Evolutionary conservation across 2,329 filamentous ascomycete species (phyloP).

Genomic region (Xylaria sp.): DNA sequence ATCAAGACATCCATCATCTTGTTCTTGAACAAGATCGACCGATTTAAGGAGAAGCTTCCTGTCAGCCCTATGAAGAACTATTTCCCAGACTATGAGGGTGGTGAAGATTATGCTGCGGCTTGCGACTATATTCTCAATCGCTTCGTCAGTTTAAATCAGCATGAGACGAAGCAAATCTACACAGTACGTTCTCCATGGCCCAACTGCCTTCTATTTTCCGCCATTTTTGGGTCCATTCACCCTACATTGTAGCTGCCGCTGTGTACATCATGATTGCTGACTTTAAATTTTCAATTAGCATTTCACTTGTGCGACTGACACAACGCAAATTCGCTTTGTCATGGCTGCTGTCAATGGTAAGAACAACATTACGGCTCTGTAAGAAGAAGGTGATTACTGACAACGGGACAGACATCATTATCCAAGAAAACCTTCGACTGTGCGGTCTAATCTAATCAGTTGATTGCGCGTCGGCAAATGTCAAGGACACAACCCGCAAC

Average conservation of each 20-base stretch:
- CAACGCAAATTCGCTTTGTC: conserved; percentile 98
- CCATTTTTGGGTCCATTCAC: not conserved
- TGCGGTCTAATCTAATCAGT: conserved; percentile 89
- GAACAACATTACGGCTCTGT: conserved; percentile 45
- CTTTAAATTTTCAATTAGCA: conserved; percentile 58
- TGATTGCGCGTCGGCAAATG: conserved; percentile 14
- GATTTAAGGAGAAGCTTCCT: conserved; percentile 87
- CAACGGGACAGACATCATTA: conserved; percentile 85
- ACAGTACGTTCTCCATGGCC: conserved; percentile 53
- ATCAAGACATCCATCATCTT: conserved; percentile 90
- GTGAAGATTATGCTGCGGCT: conserved; percentile 92
- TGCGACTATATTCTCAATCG: conserved; percentile 99
- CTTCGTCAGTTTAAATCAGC: conserved; percentile 98
- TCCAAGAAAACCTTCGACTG: conserved; percentile 97
- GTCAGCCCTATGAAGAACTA: conserved; percentile 88
- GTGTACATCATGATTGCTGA: conserved; percentile 3
- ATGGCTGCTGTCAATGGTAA: conserved; percentile 99
- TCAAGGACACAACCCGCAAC: conserved; percentile 29
- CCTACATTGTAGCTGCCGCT: not conserved
- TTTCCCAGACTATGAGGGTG: conserved; percentile 92
- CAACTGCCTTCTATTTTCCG: not conserved
- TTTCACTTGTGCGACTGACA: conserved; percentile 98
- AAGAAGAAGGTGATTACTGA: conserved; percentile 55
- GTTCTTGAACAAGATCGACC: conserved; percentile 89
- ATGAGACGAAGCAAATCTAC: conserved; percentile 99